Base-by-base conservation (phyloP, 1,139 yeast genomes). In the Kodamaea sp. region DNA sequence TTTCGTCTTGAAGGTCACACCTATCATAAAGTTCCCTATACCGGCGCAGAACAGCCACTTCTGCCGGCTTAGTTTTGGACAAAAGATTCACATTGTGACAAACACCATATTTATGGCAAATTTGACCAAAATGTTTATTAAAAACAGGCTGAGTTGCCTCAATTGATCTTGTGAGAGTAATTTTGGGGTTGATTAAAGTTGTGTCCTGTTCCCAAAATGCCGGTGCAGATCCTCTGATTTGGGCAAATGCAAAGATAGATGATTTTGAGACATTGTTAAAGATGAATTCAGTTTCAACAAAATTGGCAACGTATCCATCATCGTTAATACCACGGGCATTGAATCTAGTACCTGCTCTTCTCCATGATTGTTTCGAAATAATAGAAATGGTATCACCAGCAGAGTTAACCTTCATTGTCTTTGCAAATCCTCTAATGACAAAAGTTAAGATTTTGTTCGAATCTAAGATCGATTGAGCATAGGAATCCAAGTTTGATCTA, bases 151-250 rank as follows among this genome's bases (percentile, higher is more conserved):
- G 96, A 0, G 97, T 82, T 1, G 97, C 98, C 48, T 89, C 97
- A 24, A 76, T 63, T 1, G 96, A 86, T 52, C 98, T 72, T 0
- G 97, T 89, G 8, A 94, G 74, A 29, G 86, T 84, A 36, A 92
- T 87, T 58, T 90, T 92, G 12, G 94, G 90, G 49, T 82, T 81
- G 11, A 92, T 84, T 40, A 82, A 63, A 8, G 87, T 83, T 1
- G 95, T 81, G 54, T 90, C 97, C 59, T 94, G 99, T 58, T 94
- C 98, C 98, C 98, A 94, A 57, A 94, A 94, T 1, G 94, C 74
- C 0, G 99, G 98, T 3, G 92, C 92, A 10, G 96, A 85, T 2
- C 99, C 99, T 58, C 99, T 72, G 10, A 92, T 78, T 60, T 90
- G 96, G 1, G 85, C 79, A 58, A 82, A 90, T 2, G 97, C 80